Conservation (phyloP, 805 yeast species). For the Kodamaea laetipori region DNA sequence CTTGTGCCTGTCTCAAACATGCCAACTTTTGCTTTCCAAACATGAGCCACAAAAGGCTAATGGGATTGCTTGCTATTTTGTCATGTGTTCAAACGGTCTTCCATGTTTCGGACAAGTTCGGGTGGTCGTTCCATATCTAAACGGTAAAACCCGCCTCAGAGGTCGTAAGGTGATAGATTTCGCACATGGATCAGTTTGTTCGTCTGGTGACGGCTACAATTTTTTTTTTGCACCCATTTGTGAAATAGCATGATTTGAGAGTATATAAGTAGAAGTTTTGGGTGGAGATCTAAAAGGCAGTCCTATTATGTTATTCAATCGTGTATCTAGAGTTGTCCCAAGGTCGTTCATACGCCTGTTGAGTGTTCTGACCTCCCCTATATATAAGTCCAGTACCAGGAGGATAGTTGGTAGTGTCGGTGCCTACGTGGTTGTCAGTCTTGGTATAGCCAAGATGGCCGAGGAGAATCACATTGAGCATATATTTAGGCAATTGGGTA, state of each 20-base stretch:
- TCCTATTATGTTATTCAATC: constrained; percentile 3
- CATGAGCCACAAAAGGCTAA: too few species aligned
- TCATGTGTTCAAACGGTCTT: too few species aligned
- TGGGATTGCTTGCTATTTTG: too few species aligned
- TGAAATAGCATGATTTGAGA: too few species aligned
- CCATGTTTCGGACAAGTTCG: too few species aligned
- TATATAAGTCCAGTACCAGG: constrained; percentile 7
- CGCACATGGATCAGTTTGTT: background rate
- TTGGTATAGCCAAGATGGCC: constrained; percentile 33
- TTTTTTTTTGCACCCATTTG: background rate
- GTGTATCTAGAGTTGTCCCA: background rate
- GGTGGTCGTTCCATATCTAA: too few species aligned
- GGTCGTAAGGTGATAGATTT: background rate
- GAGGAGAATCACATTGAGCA: constrained; percentile 31
- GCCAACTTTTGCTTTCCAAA: too few species aligned
- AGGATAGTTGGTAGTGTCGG: constrained; percentile 24
- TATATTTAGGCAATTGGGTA: constrained; percentile 35
- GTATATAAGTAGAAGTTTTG: too few species aligned
- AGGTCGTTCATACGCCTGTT: constrained; percentile 1
- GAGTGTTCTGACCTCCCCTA: background rate
- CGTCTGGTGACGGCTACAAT: constrained; percentile 3
- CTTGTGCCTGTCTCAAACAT: background rate
- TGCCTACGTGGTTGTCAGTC: constrained; percentile 28
- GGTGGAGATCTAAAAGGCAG: background rate
- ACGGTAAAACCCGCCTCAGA: too few species aligned